These are phyloP conservation scores for Pisolithus thermaeus DNA, from an alignment of 1,284 basidiomycete species.

Conservation along the genomic window DNA sequence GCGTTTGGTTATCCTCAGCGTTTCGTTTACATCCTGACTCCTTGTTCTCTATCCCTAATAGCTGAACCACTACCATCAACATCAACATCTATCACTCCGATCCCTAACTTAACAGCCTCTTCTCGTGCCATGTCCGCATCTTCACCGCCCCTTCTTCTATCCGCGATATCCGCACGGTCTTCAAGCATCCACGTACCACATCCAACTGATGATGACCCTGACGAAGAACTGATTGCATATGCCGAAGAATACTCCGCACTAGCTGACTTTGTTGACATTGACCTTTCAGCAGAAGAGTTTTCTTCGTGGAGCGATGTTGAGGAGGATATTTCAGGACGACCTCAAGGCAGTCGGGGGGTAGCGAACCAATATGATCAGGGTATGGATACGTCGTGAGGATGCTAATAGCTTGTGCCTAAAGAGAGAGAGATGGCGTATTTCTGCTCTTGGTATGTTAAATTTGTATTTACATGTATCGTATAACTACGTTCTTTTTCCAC, in stretches of 20 bases:
- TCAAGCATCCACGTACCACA: constrained; percentile 8
- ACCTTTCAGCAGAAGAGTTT: constrained; percentile 13
- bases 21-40: neutral
- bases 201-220: constrained; percentile 39
- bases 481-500: neutral
- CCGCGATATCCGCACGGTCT: constrained; percentile 5
- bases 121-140: neutral
- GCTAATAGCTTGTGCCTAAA: neutral
- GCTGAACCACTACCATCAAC: neutral
- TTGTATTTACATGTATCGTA: neutral
- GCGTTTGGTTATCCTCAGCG: constrained; percentile 5
- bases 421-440: no score
- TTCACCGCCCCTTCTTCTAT: neutral
- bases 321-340: constrained; percentile 6
- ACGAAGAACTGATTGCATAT: constrained; percentile 55
- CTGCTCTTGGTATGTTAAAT: no score
- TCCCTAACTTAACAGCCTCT: neutral
- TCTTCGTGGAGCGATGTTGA: constrained; percentile 19
- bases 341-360: neutral
- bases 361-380: constrained; percentile 6
- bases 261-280: constrained; percentile 49
- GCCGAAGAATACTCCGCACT: constrained; percentile 47
- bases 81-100: neutral
- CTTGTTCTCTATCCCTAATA: neutral
- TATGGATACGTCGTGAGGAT: constrained; percentile 24